Conservation (phyloP, 108 stramenopile species). For the Stephanodiscus minutulus region DNA sequence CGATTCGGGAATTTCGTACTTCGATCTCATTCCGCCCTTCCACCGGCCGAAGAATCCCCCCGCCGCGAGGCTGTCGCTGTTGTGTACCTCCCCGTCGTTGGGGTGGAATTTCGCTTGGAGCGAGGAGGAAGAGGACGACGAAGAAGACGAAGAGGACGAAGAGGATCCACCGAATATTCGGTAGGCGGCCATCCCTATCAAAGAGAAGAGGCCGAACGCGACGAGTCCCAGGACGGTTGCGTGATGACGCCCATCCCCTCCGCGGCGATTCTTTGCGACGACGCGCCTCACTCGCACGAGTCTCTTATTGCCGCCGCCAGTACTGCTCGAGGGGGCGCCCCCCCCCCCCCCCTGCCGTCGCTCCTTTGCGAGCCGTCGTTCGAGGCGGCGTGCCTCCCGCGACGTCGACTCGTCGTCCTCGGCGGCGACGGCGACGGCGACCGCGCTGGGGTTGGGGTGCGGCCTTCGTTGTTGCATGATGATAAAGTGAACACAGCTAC, state of each 20-base stretch:
- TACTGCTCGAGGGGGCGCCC: neutral
- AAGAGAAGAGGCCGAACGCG: conserved; percentile 28
- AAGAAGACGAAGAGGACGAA: neutral
- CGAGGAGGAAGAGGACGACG: neutral
- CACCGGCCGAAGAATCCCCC: conserved; percentile 22
- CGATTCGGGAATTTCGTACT: conserved; percentile 60
- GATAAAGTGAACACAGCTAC: no score
- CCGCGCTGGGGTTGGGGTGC: conserved; percentile 25
- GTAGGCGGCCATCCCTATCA: conserved; percentile 21
- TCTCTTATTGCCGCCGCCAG: neutral
- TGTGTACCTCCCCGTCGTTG: conserved; percentile 4
- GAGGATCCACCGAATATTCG: conserved; percentile 6
- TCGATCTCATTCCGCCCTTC: conserved; percentile 22
- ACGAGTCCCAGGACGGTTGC: conserved; percentile 18
- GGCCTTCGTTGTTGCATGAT: conserved; percentile 49
- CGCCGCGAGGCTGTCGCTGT: conserved; percentile 6
- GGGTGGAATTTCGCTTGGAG: conserved; percentile 3
- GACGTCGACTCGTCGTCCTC: conserved; percentile 13
- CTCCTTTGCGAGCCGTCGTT: conserved; percentile 47
- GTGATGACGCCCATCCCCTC: neutral
- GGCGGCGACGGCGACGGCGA: neutral
- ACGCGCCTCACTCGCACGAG: conserved; percentile 11
- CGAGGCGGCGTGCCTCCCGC: conserved; percentile 41
- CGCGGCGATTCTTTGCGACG: conserved; percentile 2
- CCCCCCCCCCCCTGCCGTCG: conserved; percentile 6